phyloP scores from a whole-genome alignment of 345 rosid genomes.

The Arabidopsis suecica region DNA sequence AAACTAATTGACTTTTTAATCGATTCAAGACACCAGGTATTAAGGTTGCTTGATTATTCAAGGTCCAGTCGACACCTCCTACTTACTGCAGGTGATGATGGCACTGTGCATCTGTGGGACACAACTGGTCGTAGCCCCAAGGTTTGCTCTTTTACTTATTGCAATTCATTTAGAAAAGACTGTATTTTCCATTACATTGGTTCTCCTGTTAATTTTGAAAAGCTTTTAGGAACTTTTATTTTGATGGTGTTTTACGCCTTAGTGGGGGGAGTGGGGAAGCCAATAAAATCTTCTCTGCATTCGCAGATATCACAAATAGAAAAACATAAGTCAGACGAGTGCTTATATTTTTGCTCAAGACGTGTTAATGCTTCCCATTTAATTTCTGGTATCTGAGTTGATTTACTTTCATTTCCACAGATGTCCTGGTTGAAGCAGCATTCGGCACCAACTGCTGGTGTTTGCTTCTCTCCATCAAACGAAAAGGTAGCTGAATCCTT shows the following conservation, averaged over 20 bases:
- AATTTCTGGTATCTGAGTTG: slow-evolving; percentile 25
- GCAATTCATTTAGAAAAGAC: slow-evolving; percentile 3
- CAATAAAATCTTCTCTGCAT: background rate
- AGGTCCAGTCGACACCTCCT: slow-evolving; percentile 87
- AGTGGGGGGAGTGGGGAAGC: slow-evolving; percentile 17
- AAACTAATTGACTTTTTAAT: slow-evolving; percentile 43
- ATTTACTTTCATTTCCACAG: slow-evolving; percentile 51
- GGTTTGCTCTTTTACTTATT: slow-evolving; percentile 51
- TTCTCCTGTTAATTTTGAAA: background rate
- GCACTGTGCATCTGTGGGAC: slow-evolving; percentile 95
- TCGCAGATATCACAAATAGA: background rate
- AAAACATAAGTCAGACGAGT: background rate
- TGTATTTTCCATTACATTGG: background rate
- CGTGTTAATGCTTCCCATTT: slow-evolving; percentile 31
- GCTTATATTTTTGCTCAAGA: background rate
- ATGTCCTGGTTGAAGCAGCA: slow-evolving; percentile 96
- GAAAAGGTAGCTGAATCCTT: slow-evolving; percentile 71
- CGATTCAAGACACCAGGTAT: slow-evolving; percentile 86
- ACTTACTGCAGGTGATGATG: slow-evolving; percentile 99
- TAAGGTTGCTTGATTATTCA: slow-evolving; percentile 97
- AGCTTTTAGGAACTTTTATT: slow-evolving; percentile 17
- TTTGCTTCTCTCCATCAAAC: slow-evolving; percentile 92
- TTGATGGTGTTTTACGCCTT: slow-evolving; percentile 16
- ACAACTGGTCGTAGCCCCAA: slow-evolving; percentile 91
- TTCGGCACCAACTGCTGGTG: slow-evolving; percentile 95